A percentile compares a stretch with the other conserved stretches of the same genome.
Conservation (phyloP, 1,284 basidiomycete species). For the Ceratobasidium theobromae region DNA sequence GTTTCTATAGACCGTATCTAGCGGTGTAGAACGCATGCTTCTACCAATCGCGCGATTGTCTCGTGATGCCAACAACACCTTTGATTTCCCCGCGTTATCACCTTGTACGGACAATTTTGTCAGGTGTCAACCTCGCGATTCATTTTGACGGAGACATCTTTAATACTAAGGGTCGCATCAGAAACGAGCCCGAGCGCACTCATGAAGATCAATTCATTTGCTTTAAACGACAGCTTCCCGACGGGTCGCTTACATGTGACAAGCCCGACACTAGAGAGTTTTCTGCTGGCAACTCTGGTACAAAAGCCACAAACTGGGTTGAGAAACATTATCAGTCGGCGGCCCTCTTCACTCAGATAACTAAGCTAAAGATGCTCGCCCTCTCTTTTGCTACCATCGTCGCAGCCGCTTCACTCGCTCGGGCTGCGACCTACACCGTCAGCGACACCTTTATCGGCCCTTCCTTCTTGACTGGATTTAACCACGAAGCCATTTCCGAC, state of each 20-base stretch:
- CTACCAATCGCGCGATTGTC: too few relatives aligned
- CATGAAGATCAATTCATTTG: not conserved
- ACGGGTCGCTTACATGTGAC: not conserved
- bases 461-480: constrained; percentile 55
- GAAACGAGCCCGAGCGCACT: too few relatives aligned
- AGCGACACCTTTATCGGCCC: constrained; percentile 52
- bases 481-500: constrained; percentile 55
- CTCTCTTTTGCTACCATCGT: not conserved
- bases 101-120: too few relatives aligned
- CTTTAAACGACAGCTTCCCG: not conserved
- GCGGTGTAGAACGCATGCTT: too few relatives aligned
- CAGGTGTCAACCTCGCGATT: too few relatives aligned
- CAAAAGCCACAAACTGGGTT: not conserved
- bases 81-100: not conserved
- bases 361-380: not conserved
- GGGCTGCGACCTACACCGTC: constrained; percentile 27
- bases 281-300: not conserved
- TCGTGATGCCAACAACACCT: not conserved
- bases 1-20: not conserved
- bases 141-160: not conserved
- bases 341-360: not conserved
- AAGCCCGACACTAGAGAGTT: not conserved
- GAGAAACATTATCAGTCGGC: not conserved
- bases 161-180: not conserved
- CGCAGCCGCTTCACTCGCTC: constrained; percentile 5